Evolutionary conservation across 2,329 filamentous ascomycete genomes (phyloP).

Genomic region (Hansfordia pulvinata): DNA sequence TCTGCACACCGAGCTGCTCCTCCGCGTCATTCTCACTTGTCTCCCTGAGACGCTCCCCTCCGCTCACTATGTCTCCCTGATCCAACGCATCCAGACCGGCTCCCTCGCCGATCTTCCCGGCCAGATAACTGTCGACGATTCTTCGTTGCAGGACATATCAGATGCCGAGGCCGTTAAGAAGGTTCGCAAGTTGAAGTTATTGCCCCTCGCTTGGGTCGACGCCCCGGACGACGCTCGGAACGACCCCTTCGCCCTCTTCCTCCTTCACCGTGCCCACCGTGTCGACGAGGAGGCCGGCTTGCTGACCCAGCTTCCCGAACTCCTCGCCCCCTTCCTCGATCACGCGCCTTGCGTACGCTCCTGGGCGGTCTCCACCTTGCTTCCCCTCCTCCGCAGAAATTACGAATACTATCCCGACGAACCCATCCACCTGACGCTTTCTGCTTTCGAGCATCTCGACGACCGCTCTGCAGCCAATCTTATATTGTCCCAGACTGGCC

Average conservation of each 20-base stretch:
- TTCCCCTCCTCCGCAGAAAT: conserved; percentile 56
- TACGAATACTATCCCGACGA: conserved; percentile 53
- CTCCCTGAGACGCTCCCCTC: conserved; percentile 60
- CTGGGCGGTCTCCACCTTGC: conserved; percentile 55
- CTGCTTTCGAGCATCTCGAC: conserved; percentile 47
- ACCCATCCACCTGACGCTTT: conserved; percentile 36
- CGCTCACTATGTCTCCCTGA: conserved; percentile 44
- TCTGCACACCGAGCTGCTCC: conserved; percentile 48
- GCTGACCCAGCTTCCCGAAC: conserved; percentile 50
- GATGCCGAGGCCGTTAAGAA: conserved; percentile 52
- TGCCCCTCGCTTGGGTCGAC: conserved; percentile 38
- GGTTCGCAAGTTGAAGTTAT: conserved; percentile 47
- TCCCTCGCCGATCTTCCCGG: conserved; percentile 22
- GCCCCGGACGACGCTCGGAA: conserved; percentile 30
- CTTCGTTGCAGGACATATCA: conserved; percentile 41
- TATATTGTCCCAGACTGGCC: conserved; percentile 44
- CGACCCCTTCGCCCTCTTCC: conserved; percentile 47
- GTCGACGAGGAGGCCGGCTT: conserved; percentile 64
- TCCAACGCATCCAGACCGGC: conserved; percentile 41
- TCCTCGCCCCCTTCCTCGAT: conserved; percentile 55
- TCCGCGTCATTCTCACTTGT: conserved; percentile 64
- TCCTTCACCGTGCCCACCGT: conserved; percentile 52
- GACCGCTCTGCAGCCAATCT: conserved; percentile 45
- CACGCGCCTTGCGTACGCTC: conserved; percentile 45
- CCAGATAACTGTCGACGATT: conserved; percentile 45